These are phyloP conservation scores for Phytophthora citricola DNA, from an alignment of 352 stramenopile species.

Conservation along the genomic window DNA sequence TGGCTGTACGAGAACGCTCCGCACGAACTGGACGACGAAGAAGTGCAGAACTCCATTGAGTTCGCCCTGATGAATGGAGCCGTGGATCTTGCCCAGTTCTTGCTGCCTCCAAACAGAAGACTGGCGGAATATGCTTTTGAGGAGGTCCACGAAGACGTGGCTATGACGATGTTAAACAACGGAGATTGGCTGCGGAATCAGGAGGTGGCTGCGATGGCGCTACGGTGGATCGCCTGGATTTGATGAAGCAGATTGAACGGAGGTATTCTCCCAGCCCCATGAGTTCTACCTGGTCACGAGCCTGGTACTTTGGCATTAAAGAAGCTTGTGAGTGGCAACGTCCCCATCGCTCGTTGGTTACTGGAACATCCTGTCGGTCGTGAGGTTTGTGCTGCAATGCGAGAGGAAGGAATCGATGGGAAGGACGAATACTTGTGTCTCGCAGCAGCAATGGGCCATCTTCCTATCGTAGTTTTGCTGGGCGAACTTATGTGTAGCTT, in stretches of 20 bases:
- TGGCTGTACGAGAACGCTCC: conserved; percentile 6
- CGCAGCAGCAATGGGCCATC: background rate
- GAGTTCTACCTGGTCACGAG: background rate
- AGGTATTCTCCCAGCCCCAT: background rate
- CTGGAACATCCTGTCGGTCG: background rate
- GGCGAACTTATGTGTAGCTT: background rate
- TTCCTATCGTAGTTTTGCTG: background rate
- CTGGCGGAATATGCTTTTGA: background rate
- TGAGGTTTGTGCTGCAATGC: background rate
- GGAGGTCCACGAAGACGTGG: background rate
- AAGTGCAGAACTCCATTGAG: background rate
- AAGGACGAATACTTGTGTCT: background rate
- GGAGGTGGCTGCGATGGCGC: background rate
- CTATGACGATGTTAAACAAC: background rate
- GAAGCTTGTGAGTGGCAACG: conserved; percentile 4
- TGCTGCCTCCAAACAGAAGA: conserved; percentile 8
- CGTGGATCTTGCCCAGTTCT: conserved; percentile 7
- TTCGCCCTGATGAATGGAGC: background rate
- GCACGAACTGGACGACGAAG: background rate
- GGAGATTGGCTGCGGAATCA: background rate
- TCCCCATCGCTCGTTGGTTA: conserved; percentile 12
- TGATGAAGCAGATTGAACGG: conserved; percentile 6
- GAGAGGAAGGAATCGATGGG: background rate
- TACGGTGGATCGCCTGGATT: background rate
- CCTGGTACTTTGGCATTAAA: conserved; percentile 5